phyloP scores from a whole-genome alignment of 805 yeast species.

The Pichia kluyveri region DNA sequence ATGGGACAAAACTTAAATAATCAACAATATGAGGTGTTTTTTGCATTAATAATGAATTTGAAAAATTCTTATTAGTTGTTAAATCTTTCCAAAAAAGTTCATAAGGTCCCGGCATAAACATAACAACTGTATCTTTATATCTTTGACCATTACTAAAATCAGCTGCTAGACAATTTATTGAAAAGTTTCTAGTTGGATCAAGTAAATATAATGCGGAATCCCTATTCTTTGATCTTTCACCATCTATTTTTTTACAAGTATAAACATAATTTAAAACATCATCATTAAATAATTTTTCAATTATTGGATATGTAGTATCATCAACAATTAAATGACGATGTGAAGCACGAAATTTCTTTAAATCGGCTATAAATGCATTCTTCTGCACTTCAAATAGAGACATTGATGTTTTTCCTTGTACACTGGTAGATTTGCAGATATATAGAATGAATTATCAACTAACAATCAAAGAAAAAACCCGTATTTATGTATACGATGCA shows the following conservation, averaged over 20 bases:
- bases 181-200: slow-evolving; percentile 52
- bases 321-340: slow-evolving; percentile 25
- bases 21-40: slow-evolving; percentile 22
- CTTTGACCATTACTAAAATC: slow-evolving; percentile 66
- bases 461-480: too few relatives aligned
- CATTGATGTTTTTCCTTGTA: slow-evolving; percentile 7
- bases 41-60: neutral
- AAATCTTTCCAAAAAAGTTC: slow-evolving; percentile 16
- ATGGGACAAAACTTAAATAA: slow-evolving; percentile 45
- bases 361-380: slow-evolving; percentile 12
- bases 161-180: slow-evolving; percentile 66
- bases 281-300: slow-evolving; percentile 19
- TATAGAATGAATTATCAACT: too few relatives aligned
- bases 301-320: slow-evolving; percentile 19
- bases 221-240: slow-evolving; percentile 21
- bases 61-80: slow-evolving; percentile 7
- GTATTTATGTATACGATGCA: too few relatives aligned
- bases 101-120: slow-evolving; percentile 52
- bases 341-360: slow-evolving; percentile 12
- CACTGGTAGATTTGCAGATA: too few relatives aligned
- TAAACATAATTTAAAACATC: slow-evolving; percentile 23
- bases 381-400: slow-evolving; percentile 21
- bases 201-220: slow-evolving; percentile 71
- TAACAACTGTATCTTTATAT: slow-evolving; percentile 63
- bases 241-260: slow-evolving; percentile 24